Base-by-base conservation (phyloP, 768 basidiomycete genomes). In the Lactarius psammicola region DNA sequence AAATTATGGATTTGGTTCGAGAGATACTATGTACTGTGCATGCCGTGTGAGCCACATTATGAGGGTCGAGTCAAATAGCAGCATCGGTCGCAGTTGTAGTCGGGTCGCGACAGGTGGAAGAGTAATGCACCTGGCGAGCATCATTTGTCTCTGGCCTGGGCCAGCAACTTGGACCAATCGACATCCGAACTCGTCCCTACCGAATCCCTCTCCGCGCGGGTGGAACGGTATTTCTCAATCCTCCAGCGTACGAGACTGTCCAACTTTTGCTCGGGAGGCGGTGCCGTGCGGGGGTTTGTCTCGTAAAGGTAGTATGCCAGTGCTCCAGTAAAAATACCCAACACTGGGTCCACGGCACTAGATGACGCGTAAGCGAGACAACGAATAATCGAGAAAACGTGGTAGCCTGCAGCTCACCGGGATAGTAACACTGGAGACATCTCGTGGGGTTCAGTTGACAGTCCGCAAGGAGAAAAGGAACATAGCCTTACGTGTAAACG, bases 221-320 rank as follows among this genome's bases (percentile, higher is more conserved):
- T 34, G 17, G 54, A 30, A 9, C 71, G 59, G 53, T 74, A 80
- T 69, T 83, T 84, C 5, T 74, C 76, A 79, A 83, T 85, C 75
- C 90, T 94, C 90, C 91, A 92, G 42, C 73, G 76, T 30, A 87
- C 56, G 23, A 94, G 82, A 33, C 80, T 75, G 5, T 72, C 53
- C 38, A 94, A 75, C 56, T 81, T 81, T 65, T 89, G 79, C 7
- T 87, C 84, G 30, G 80, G 76, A 0, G 82, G 78, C 18, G 86
- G 79, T 10, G 82, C 86, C 4, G 86, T 89, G 44, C 92, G 85
- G 6, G 92, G 92, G 75, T 94, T 85, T 33, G 80, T 87, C 74
- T 94, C 92, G 74, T 89, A 84, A 42, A 94, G 83, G 74, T 90
- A 87, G 74, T 86, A 94, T 6, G 92, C 92, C 51, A 92, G 75